Base-by-base conservation (phyloP, 495 filamentous ascomycete species). In the Hypomontagnella submonticulosa region DNA sequence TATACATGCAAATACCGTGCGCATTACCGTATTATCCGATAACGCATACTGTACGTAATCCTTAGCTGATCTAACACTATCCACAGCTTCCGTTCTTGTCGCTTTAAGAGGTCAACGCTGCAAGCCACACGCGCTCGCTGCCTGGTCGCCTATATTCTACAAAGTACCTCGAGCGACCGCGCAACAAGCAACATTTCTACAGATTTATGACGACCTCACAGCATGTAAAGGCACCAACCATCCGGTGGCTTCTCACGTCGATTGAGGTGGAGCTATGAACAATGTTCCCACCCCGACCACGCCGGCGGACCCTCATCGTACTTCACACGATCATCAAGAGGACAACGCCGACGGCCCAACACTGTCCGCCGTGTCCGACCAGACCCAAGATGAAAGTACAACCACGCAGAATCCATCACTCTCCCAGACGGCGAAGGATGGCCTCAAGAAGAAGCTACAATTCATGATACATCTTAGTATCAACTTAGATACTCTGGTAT, bases 401-500 rank as follows among this genome's bases (percentile, higher is more conserved):
- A 11, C 62, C 36, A 52, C 47, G 47, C 71, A 61, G 50, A 67
- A 48, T 44, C 63, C 68, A 34, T 55, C 67, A 38, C 58, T 70
- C 34, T 69, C 68, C 38, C 37, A 70, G 59, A 67, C 70, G 60
- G 70, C 63, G 43, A 76, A 80, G 71, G 76, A 78, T 36, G 77
- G 79, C 33, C 74, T 83, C 56, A 79, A 74, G 52, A 88, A 85
- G 76, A 85, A 85, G 75, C 78, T 84, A 34, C 79, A 87, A 53
- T 87, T 90, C 71, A 83, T 95, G 57, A 88, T 87, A 66, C 81
- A 88, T 49, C 76, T 96, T 32, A 82, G 91, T 67, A 83, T 85
- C 57, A 88, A 86, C 70, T 79, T 96, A 44, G 92, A 97, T 76
- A 88, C 89, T 66, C 58, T 93, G n/a, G 85, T 93, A 30, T 93